phyloP scores from a whole-genome alignment of 495 filamentous ascomycete genomes.

The Immersiella caudata region DNA sequence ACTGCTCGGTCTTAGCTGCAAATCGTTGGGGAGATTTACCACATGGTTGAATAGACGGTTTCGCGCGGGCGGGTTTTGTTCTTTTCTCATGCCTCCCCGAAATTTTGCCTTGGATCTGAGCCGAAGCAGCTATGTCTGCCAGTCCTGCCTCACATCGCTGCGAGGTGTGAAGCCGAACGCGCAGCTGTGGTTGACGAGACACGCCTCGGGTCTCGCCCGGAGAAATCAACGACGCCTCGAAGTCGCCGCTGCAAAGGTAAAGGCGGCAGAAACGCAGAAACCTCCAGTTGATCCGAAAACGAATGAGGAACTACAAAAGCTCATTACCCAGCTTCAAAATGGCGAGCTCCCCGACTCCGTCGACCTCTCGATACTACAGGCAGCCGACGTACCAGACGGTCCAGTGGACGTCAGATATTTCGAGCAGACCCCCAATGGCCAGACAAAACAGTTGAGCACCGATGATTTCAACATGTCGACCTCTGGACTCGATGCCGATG shows the following conservation, averaged over 20 bases:
- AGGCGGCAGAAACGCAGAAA: neutral
- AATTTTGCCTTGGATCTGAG: slow-evolving; percentile 30
- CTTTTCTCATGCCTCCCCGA: slow-evolving; percentile 36
- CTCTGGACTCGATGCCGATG: slow-evolving; percentile 49
- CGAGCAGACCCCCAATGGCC: slow-evolving; percentile 48
- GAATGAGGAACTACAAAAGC: slow-evolving; percentile 1
- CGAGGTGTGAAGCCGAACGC: slow-evolving; percentile 21
- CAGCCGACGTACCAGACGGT: slow-evolving; percentile 10
- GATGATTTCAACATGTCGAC: slow-evolving; percentile 43
- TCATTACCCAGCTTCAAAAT: slow-evolving; percentile 6
- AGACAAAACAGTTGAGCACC: slow-evolving; percentile 35
- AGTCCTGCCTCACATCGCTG: slow-evolving; percentile 36
- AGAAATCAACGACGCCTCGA: slow-evolving; percentile 9
- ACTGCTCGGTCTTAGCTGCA: neutral
- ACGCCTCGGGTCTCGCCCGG: slow-evolving; percentile 24
- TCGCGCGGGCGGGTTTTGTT: neutral
- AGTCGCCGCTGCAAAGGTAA: neutral
- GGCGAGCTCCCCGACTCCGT: slow-evolving; percentile 18
- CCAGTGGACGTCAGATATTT: slow-evolving; percentile 44
- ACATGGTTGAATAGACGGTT: neutral
- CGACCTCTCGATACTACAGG: slow-evolving; percentile 11
- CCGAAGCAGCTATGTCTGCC: slow-evolving; percentile 40
- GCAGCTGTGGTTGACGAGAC: slow-evolving; percentile 30
- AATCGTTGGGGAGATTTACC: neutral
- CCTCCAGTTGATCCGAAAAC: neutral